phyloP scores from a whole-genome alignment of 2,329 filamentous ascomycete genomes.

The Nemania abortiva region DNA sequence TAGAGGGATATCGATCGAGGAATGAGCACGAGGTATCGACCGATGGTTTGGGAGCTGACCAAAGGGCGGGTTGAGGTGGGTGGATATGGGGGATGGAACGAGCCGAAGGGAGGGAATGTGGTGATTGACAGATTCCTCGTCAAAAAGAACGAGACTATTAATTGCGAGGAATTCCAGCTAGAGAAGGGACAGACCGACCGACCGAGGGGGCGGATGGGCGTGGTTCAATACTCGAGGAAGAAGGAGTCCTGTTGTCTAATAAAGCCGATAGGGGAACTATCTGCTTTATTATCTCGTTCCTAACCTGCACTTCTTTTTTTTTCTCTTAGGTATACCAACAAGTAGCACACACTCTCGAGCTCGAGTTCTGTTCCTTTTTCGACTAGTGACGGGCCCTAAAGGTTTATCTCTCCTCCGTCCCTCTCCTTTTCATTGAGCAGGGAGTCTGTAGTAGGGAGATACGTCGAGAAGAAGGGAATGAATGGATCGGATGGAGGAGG shows the following conservation, averaged over 20 bases:
- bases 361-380: slow-evolving; percentile 45
- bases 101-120: slow-evolving; percentile 47
- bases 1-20: slow-evolving; percentile 47
- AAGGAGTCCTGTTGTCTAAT: slow-evolving; percentile 44
- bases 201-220: slow-evolving; percentile 27
- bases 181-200: slow-evolving; percentile 36
- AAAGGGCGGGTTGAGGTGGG: slow-evolving; percentile 30
- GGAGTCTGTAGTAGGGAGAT: slow-evolving; percentile 59
- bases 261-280: slow-evolving; percentile 45
- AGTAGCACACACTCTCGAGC: slow-evolving; percentile 41
- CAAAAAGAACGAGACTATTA: slow-evolving; percentile 41
- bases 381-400: slow-evolving; percentile 44
- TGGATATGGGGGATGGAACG: slow-evolving; percentile 35
- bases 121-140: slow-evolving; percentile 49
- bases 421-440: slow-evolving; percentile 49
- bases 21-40: slow-evolving; percentile 45
- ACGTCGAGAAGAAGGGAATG: slow-evolving; percentile 62
- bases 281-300: slow-evolving; percentile 39
- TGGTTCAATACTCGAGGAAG: slow-evolving; percentile 42
- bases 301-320: slow-evolving; percentile 36
- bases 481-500: slow-evolving; percentile 63
- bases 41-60: slow-evolving; percentile 31
- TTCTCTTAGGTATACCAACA: slow-evolving; percentile 32
- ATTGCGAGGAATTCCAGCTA: slow-evolving; percentile 51
- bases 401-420: slow-evolving; percentile 52